Conservation (phyloP, 345 rosid genomes). For the Eucalyptus marginata region DNA sequence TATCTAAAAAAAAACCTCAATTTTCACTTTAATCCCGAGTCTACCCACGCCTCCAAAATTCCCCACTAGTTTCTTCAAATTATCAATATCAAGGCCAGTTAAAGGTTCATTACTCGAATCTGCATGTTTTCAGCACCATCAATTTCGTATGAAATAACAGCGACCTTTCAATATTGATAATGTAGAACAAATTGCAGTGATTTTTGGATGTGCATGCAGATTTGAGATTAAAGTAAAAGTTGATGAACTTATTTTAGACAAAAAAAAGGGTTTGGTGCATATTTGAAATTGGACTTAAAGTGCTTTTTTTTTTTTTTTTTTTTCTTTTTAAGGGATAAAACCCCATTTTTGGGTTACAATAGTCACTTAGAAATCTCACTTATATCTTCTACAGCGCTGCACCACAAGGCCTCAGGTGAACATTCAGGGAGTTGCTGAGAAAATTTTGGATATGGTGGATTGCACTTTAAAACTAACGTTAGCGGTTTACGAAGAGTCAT, state of each 20-base stretch:
- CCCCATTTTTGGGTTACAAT: not conserved
- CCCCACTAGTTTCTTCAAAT: not conserved
- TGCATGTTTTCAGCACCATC: rapidly evolving
- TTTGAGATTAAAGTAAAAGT: not conserved
- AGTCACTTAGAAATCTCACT: not conserved
- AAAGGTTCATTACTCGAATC: not conserved
- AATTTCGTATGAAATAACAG: not conserved
- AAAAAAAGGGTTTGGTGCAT: not conserved
- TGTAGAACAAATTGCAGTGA: not conserved
- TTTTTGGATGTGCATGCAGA: not conserved
- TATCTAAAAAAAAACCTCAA: not conserved
- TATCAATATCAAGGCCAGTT: rapidly evolving
- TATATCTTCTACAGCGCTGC: not conserved
- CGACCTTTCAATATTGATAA: not conserved
- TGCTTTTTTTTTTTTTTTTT: not conserved
- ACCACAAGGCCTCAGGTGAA: not conserved
- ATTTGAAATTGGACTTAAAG: not conserved
- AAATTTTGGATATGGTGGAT: not conserved
- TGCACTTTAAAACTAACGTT: not conserved
- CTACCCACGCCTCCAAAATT: not conserved
- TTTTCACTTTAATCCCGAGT: no score
- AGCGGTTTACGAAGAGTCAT: not conserved
- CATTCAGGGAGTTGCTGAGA: not conserved
- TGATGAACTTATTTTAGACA: not conserved
- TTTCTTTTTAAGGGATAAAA: not conserved